Percentiles rank a stretch among this genome's conserved stretches.
Conservation (phyloP, 228 moss, liverwort and hornwort genomes). For the Sphagnum fallax region DNA sequence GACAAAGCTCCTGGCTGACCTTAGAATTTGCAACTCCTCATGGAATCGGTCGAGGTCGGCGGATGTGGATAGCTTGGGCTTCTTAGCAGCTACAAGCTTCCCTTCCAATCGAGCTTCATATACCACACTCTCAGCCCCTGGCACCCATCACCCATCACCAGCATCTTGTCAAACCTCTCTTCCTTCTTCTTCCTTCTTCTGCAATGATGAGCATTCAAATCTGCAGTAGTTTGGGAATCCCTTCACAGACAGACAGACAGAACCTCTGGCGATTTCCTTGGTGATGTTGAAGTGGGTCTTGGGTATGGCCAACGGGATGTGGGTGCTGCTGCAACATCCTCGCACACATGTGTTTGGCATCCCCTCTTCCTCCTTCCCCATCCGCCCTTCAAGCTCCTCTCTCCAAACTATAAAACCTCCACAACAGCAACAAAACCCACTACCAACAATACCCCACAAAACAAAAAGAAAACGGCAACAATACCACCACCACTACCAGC, state of each 20-base stretch:
- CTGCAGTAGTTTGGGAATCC: not conserved
- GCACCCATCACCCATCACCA: not conserved
- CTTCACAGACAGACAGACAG: not conserved
- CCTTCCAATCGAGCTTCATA: slow-evolving; percentile 42
- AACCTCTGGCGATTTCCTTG: slow-evolving; percentile 58
- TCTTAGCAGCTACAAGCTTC: slow-evolving; percentile 53
- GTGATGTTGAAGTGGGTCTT: slow-evolving; percentile 39
- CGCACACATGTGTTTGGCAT: slow-evolving; percentile 34
- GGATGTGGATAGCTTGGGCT: slow-evolving; percentile 45
- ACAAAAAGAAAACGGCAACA: no score
- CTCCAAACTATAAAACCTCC: no score
- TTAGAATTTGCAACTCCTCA: slow-evolving; percentile 46
- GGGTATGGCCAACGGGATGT: slow-evolving; percentile 31
- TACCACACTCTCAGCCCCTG: slow-evolving; percentile 65
- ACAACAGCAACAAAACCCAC: no score
- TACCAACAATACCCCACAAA: no score
- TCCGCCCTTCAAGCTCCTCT: slow-evolving; percentile 9
- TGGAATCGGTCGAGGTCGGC: slow-evolving; percentile 57
- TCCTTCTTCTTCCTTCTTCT: not conserved
- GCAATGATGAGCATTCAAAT: not conserved
- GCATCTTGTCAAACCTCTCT: not conserved
- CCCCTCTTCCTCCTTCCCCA: not conserved
- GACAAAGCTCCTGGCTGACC: slow-evolving; percentile 8
- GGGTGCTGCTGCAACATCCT: slow-evolving; percentile 50
- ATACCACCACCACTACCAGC: no score